phyloP scores from a whole-genome alignment of 1,284 basidiomycete species.

The Austroboletus novae-zelandiae region DNA sequence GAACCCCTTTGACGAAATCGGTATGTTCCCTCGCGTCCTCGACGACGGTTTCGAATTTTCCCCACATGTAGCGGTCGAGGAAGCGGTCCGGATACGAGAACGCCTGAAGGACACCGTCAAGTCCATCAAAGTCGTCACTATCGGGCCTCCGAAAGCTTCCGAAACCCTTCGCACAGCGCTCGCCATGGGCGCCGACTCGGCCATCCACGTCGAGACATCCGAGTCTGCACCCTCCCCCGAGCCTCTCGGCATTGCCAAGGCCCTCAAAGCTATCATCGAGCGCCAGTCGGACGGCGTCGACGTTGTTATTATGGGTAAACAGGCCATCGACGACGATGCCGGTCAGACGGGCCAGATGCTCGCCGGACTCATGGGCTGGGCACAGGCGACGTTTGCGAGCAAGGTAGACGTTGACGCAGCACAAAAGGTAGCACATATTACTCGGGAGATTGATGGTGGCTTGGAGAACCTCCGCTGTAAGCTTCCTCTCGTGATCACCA shows the following conservation, averaged over 20 bases:
- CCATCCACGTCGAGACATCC: constrained; percentile 85
- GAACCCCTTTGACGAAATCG: constrained; percentile 98
- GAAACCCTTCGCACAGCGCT: constrained; percentile 95
- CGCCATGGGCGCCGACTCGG: constrained; percentile 96
- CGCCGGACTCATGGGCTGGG: constrained; percentile 89
- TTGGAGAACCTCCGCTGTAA: constrained; percentile 79
- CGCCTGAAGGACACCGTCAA: constrained; percentile 73
- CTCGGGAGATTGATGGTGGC: constrained; percentile 95
- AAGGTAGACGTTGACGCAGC: constrained; percentile 78
- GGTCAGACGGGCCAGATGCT: constrained; percentile 99
- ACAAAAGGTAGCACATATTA: constrained; percentile 71
- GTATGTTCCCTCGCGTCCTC: constrained; percentile 43
- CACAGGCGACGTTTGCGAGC: constrained; percentile 94
- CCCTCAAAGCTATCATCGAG: constrained; percentile 76
- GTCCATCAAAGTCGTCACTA: constrained; percentile 88
- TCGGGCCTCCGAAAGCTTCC: constrained; percentile 86
- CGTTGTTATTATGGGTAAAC: constrained; percentile 96
- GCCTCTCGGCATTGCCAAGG: constrained; percentile 85
- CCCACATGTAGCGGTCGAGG: constrained; percentile 82
- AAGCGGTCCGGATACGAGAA: constrained; percentile 92
- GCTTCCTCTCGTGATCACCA: constrained; percentile 89
- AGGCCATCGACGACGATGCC: constrained; percentile 96
- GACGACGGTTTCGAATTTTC: too few relatives aligned
- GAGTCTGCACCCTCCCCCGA: constrained; percentile 75
- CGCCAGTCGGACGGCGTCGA: constrained; percentile 72